Base-by-base conservation (phyloP, 257 asterid genomes). In the Forsythia suspensa region DNA sequence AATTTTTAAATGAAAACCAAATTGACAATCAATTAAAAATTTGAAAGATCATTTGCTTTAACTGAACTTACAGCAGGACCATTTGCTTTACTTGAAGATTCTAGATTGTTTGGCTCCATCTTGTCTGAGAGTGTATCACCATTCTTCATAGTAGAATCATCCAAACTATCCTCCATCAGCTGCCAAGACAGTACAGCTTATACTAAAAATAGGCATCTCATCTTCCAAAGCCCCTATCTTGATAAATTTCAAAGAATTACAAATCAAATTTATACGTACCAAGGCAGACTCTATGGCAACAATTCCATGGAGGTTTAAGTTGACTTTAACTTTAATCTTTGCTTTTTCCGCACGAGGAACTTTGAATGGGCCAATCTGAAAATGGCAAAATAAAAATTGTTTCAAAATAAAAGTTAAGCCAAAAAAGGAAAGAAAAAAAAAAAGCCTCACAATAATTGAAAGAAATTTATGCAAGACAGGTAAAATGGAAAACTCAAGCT, bases 281-380 rank as follows among this genome's bases (percentile, higher is more conserved):
- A 89, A 84, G 52, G 96, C 97, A 68, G 97, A 87, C 65, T 87
- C 91, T 80, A 92, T 83, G 70, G 91, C 75, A 81, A 94, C 87
- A 82, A 92, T 86, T 76, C 99, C 99, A 72, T 93, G 92, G 80
- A 91, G 88, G 89, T 94, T 90, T 80, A 96, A 88, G 75, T 74
- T 90, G 84, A 92, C 86, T 85, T 87, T 90, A 71, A 94, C 84
- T 86, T 96, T 96, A 55, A 94, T 87, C 90, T 85, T 91, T 8
- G 84, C 67, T 41, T 86, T 89, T 80, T 88, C 90, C 40, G 72
- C 85, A 67, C 85, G 85, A 65, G 97, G 85, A 75, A 81, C 85
- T 80, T 89, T 87, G 81, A 89, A 90, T 63, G 97, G 98, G 59
- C 98, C 98, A 76, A 96, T 86, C 99, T 96, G 87, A 80, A 88